Evolutionary conservation across 345 rosid genomes (phyloP), one percentile per base, ranked within the genome.

Genomic region (Geranium rotundifolium): DNA sequence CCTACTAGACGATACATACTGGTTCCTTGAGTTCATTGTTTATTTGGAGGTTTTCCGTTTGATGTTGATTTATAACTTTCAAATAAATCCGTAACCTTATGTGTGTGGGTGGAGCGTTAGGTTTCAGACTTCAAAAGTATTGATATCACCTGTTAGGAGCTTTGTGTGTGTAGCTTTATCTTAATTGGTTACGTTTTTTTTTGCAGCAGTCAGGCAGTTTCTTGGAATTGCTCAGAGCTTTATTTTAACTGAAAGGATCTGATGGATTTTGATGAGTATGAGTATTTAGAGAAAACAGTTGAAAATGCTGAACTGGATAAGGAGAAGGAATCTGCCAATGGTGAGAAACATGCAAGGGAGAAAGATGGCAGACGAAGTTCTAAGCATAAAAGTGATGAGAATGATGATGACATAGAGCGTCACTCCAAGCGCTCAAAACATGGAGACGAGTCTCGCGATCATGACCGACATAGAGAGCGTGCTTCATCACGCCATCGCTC

Each of bases 251-350:
- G 71, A 70, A 55, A 50, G 58, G 58, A 56, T 56, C 57, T 19
- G 58, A 86, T 89, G 95, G 98, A 91, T 62, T 91, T 89, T 69
- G 99, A 93, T 74, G 99, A 90, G 82, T 90, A 90, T 60, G 97
- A 93, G 37, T 93, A 93, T 79, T 69, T 90, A 69, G 99, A 93
- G 83, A 87, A 84, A 68, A 81, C 77, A 0, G 97, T 93, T 73
- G 99, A 93, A 52, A 90, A 87, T 67, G 86, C 89, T 7, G 83
- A 81, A 61, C 68, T 71, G 1, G 70, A 69, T 57, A 80, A 74
- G 64, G 54, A n/a, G 30, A 84, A 79, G 73, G 92, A 79, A 65
- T 54, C 66, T 71, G 80, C 56, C 4, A 92, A 85, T 73, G 95
- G 90, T 56, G 79, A 69, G 67, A 74, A 71, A 76, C 58, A 58